Evolutionary conservation across 306 rosid genomes (phyloP).

Genomic region (Corylus americana): DNA sequence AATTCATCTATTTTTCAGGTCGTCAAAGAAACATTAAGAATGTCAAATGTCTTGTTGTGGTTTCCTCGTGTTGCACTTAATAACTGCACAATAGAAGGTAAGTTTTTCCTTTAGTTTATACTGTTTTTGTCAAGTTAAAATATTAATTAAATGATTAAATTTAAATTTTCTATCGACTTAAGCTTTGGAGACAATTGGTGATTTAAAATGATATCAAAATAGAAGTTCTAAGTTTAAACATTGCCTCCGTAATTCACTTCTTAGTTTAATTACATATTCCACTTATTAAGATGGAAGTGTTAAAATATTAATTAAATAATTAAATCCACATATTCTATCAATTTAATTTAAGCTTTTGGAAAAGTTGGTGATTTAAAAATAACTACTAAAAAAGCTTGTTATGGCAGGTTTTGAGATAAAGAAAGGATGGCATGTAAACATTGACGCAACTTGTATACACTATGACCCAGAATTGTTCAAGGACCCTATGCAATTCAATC

Average conservation of each 20-base stretch:
- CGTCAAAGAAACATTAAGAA: slow-evolving; percentile 73
- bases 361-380: no score
- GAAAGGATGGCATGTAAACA: slow-evolving; percentile 78
- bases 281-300: no score
- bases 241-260: no score
- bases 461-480: slow-evolving; percentile 56
- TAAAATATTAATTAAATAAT: no score
- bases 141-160: no score
- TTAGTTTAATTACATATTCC: no score
- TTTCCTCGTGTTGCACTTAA: slow-evolving; percentile 67
- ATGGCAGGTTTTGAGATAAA: slow-evolving; percentile 57
- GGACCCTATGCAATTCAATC: slow-evolving; percentile 63
- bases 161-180: no score
- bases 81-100: slow-evolving; percentile 67
- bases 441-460: slow-evolving; percentile 69
- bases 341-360: no score
- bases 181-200: no score
- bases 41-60: slow-evolving; percentile 72
- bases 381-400: not conserved
- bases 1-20: slow-evolving; percentile 42
- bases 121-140: not conserved
- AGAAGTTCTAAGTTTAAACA: no score
- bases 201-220: no score
- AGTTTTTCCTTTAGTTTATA: slow-evolving; percentile 7
- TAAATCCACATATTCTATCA: no score